Conservation (phyloP, 208 protist species). For the Crithidia acanthocephali region DNA sequence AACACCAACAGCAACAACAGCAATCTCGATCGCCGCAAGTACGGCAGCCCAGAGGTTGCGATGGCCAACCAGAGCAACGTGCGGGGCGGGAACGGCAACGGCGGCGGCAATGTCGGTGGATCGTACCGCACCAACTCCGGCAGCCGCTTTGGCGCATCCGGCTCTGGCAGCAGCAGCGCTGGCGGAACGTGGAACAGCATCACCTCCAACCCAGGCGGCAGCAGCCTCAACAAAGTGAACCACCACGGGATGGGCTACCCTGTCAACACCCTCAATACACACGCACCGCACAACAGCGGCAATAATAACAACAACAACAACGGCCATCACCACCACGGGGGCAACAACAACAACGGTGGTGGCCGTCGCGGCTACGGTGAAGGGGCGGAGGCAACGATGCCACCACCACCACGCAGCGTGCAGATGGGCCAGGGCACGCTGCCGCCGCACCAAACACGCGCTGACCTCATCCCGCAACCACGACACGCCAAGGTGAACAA, state of each 20-base stretch:
- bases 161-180: conserved; percentile 13
- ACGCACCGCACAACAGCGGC: conserved; percentile 9
- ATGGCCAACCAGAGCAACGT: not conserved
- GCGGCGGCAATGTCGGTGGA: not conserved
- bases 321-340: conserved; percentile 9
- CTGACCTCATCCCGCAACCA: conserved; percentile 33
- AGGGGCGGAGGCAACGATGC: conserved; percentile 22
- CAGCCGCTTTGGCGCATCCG: conserved; percentile 17
- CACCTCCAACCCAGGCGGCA: conserved; percentile 6
- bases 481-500: conserved; percentile 23
- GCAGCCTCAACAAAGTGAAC: conserved; percentile 21
- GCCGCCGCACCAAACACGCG: conserved; percentile 8
- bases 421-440: conserved; percentile 33
- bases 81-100: conserved; percentile 1
- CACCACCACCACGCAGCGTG: conserved; percentile 36
- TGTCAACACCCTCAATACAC: conserved; percentile 7
- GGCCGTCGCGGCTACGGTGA: conserved; percentile 18
- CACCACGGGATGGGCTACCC: conserved; percentile 16
- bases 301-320: not conserved
- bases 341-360: conserved; percentile 7
- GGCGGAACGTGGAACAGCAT: conserved; percentile 16
- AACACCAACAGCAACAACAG: conserved; percentile 1
- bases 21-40: conserved; percentile 23
- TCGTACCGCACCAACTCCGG: conserved; percentile 13
- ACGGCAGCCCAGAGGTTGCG: conserved; percentile 3